phyloP scores from a whole-genome alignment of 106 monocot genomes.

The Acorus calamus region DNA sequence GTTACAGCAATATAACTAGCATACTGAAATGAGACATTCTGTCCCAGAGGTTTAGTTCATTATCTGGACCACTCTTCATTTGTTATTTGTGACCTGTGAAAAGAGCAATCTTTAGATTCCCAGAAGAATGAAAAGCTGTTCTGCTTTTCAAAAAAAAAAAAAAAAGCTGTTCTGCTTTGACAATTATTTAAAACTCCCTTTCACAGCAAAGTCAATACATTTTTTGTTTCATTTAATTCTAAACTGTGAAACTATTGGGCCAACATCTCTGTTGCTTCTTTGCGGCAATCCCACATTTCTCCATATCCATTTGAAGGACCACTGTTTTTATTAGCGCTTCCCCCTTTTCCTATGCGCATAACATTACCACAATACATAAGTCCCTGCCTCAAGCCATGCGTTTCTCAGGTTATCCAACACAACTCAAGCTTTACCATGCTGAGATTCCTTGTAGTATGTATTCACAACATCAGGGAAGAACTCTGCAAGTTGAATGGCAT shows the following conservation, averaged over 20 bases:
- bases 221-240: slow-evolving; percentile 43
- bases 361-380: slow-evolving; percentile 54
- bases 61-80: too few relatives aligned
- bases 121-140: too few relatives aligned
- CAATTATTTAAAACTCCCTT: too few relatives aligned
- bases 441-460: slow-evolving; percentile 57
- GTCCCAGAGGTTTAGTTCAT: too few relatives aligned
- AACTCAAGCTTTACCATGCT: slow-evolving; percentile 33
- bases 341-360: slow-evolving; percentile 54
- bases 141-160: too few relatives aligned
- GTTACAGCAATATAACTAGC: too few relatives aligned
- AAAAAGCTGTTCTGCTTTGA: too few relatives aligned
- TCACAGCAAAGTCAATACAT: slow-evolving; percentile 12
- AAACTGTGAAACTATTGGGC: slow-evolving; percentile 44
- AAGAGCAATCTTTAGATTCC: too few relatives aligned
- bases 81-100: too few relatives aligned
- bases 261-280: slow-evolving; percentile 47
- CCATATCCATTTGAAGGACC: slow-evolving; percentile 50
- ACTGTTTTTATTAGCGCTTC: slow-evolving; percentile 51
- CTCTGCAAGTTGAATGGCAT: slow-evolving; percentile 68
- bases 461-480: slow-evolving; percentile 82
- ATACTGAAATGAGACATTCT: too few relatives aligned
- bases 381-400: slow-evolving; percentile 47
- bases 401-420: slow-evolving; percentile 69
- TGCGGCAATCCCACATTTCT: slow-evolving; percentile 38